phyloP scores from a whole-genome alignment of 805 yeast genomes.

The Pichia cabralensis region DNA sequence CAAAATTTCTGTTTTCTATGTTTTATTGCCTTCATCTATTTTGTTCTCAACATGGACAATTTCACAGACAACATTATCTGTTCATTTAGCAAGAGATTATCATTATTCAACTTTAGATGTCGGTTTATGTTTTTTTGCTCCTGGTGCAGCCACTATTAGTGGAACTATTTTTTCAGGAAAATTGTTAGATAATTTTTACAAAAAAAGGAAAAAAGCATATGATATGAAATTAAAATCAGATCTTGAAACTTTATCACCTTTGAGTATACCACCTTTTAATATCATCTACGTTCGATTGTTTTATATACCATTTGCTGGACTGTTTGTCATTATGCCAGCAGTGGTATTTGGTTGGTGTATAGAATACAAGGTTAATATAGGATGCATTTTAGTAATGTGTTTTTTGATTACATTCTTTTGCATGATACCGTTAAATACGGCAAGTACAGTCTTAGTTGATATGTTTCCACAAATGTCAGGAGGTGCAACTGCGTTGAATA shows the following conservation, averaged over 20 bases:
- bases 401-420: constrained; percentile 50
- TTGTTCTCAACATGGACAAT: constrained; percentile 65
- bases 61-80: constrained; percentile 54
- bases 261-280: constrained; percentile 40
- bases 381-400: constrained; percentile 48
- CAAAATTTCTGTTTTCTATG: constrained; percentile 26
- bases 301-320: constrained; percentile 31
- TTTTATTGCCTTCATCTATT: constrained; percentile 47
- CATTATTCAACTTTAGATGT: constrained; percentile 43
- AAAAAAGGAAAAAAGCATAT: constrained; percentile 24
- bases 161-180: constrained; percentile 56
- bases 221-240: constrained; percentile 17
- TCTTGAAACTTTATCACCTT: no score
- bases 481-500: constrained; percentile 64
- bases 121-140: constrained; percentile 66
- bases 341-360: constrained; percentile 67
- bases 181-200: constrained; percentile 43
- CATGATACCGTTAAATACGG: constrained; percentile 45
- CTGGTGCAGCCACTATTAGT: constrained; percentile 54
- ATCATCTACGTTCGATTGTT: constrained; percentile 45
- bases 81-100: constrained; percentile 41
- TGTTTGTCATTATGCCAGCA: constrained; percentile 31
- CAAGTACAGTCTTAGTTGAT: constrained; percentile 67
- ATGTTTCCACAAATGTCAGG: constrained; percentile 62
- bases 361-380: constrained; percentile 33